These are phyloP conservation scores for Trypanosoma lewisi DNA, from an alignment of 208 protist species.

Conservation along the genomic window DNA sequence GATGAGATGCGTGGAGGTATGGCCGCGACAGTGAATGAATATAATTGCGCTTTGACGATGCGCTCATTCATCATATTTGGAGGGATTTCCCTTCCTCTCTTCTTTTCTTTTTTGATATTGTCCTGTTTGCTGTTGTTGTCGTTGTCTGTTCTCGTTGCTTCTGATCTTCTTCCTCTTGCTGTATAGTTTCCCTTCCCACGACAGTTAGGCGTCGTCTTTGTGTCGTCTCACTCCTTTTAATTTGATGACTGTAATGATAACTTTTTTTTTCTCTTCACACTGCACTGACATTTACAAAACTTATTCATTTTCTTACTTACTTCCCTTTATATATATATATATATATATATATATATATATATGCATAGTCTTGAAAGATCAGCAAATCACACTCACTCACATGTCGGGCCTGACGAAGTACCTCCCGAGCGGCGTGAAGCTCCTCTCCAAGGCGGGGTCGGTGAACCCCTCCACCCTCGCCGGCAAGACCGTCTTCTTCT, in stretches of 20 bases:
- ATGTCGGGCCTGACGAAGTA: slow-evolving; percentile 79
- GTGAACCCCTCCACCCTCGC: slow-evolving; percentile 33
- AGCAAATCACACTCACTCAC: neutral
- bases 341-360: neutral
- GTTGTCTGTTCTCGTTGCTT: neutral
- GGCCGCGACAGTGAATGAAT: no score
- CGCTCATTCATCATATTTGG: no score
- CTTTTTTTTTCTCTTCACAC: neutral
- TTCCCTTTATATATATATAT: neutral
- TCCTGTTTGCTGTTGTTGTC: neutral
- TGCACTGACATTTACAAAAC: no score
- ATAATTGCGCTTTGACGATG: no score
- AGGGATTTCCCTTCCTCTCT: no score
- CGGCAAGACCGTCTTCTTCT: slow-evolving; percentile 78
- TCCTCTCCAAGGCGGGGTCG: slow-evolving; percentile 44
- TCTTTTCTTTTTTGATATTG: slow-evolving; percentile 11
- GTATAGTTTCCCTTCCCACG: no score
- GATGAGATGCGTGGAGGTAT: no score
- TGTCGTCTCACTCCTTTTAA: neutral
- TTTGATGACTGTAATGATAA: neutral
- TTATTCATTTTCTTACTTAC: neutral
- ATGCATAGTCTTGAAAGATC: no score
- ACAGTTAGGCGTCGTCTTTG: no score
- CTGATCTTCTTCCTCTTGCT: neutral
- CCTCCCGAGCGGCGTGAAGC: slow-evolving; percentile 41